Conservation (phyloP, 441 rosid species). For the Mallotus repandus region DNA sequence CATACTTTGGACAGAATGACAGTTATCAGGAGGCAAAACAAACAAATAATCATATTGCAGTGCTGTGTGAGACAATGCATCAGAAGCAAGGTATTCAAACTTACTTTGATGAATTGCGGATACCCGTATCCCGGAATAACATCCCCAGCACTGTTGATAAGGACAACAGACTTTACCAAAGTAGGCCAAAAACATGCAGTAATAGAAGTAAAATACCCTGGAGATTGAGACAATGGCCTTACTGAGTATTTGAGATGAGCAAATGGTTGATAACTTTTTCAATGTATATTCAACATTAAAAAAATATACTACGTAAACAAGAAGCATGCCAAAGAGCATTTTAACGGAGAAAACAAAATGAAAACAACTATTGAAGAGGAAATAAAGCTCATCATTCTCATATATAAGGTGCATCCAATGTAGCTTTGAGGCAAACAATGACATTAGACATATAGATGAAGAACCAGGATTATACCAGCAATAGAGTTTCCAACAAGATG, state of each 20-base stretch:
- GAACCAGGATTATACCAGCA: slow-evolving; percentile 58
- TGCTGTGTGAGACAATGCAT: neutral
- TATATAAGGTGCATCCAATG: neutral
- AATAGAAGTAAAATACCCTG: slow-evolving; percentile 77
- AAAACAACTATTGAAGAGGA: neutral
- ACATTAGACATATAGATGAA: neutral
- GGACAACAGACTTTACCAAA: slow-evolving; percentile 63
- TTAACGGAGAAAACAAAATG: neutral
- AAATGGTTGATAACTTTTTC: neutral
- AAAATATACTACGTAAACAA: neutral
- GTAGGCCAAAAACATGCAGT: slow-evolving; percentile 66
- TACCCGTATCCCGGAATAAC: slow-evolving; percentile 57
- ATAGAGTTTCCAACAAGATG: slow-evolving; percentile 90
- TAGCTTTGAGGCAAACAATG: neutral
- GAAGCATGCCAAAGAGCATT: neutral
- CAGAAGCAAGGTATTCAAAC: slow-evolving; percentile 13
- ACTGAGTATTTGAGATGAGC: slow-evolving; percentile 5
- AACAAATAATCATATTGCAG: neutral
- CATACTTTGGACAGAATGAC: neutral
- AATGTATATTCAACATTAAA: neutral
- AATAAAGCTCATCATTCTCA: neutral
- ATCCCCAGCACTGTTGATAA: slow-evolving; percentile 78
- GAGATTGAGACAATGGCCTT: slow-evolving; percentile 16
- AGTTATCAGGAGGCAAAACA: slow-evolving; percentile 9
- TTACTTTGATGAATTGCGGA: slow-evolving; percentile 46